Evolutionary conservation across 306 rosid species (phyloP).

Genomic region (Quercus engelmannii): DNA sequence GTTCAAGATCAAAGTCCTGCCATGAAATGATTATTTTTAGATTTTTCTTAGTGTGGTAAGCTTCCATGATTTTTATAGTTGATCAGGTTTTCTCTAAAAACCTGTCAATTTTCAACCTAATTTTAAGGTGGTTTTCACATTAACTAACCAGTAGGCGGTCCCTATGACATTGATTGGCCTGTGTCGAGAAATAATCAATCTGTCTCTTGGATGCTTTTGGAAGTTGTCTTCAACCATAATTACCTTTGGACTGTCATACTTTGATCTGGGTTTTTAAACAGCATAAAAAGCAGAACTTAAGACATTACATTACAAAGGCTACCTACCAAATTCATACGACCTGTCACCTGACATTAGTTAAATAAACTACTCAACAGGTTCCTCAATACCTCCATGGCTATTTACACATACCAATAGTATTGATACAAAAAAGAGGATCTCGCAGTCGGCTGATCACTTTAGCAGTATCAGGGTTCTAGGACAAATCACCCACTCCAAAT

Average conservation of each 20-base stretch:
- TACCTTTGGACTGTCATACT: background rate
- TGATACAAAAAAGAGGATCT: background rate
- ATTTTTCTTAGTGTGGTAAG: no score
- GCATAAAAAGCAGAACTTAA: background rate
- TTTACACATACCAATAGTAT: background rate
- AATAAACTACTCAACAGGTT: background rate
- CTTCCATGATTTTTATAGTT: no score
- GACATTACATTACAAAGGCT: background rate
- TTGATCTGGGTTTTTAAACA: background rate
- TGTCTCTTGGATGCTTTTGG: background rate
- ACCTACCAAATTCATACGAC: background rate
- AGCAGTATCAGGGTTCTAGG: background rate
- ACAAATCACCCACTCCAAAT: background rate
- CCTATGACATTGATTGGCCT: background rate
- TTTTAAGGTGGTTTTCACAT: no score
- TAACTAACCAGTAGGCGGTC: background rate
- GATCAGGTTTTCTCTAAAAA: no score
- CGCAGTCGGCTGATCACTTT: background rate
- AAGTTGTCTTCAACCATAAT: background rate
- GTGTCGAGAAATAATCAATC: background rate
- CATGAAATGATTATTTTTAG: background rate
- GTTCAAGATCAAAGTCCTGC: background rate
- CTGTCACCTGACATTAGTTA: background rate
- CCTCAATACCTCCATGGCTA: background rate
- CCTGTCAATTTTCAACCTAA: no score